Evolutionary conservation across 108 stramenopile genomes (phyloP), one percentile per base, ranked within the genome.

Genomic region (Schizochytrium sp.): DNA sequence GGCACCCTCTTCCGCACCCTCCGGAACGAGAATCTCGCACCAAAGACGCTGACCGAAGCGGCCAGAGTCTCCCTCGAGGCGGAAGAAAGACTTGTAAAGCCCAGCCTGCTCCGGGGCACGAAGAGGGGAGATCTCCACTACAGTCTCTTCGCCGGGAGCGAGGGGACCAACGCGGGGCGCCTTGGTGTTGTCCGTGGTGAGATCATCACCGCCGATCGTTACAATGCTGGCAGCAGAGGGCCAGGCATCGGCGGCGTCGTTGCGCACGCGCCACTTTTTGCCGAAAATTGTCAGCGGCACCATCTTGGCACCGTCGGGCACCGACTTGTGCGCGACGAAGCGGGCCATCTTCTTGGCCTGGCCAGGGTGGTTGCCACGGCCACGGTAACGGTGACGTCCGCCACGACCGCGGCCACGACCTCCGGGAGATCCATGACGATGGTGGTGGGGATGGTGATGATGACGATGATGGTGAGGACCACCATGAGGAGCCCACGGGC

Each of bases 31-130:
- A 45, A 83, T 83, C 25, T 47, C 45, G 5, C 76, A 83, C 76
- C 76, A 83, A 12, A 83, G 76, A 23, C 76, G 76, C 28, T 83
- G 76, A 23, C 76, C 76, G 4, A 83, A 12, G 76, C 76, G 76
- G 6, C 45, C 45, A 12, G 44, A 45, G 25, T 83, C 76, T 12
- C 51, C 76, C 23, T 83, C 76, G 25, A 83, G 76, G n/a, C 76
- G 45, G 5, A 83, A 83, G 76, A 83, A 83, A 12, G 76, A 83
- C 51, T 83, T 83, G 51, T 83, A 83, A 4, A 83, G 76, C 12
- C 76, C 76, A 8, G 76, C 48, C 4, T 53, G 12, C 4, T 53
- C n/a, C 45, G 76, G 76, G 16, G 76, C 76, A 12, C 51, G 76
- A 12, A 83, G 51, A 6, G 76, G 76, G 1, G 48, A 12, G 48